Conservation (phyloP, 306 rosid species). For the Fragaria iinumae region DNA sequence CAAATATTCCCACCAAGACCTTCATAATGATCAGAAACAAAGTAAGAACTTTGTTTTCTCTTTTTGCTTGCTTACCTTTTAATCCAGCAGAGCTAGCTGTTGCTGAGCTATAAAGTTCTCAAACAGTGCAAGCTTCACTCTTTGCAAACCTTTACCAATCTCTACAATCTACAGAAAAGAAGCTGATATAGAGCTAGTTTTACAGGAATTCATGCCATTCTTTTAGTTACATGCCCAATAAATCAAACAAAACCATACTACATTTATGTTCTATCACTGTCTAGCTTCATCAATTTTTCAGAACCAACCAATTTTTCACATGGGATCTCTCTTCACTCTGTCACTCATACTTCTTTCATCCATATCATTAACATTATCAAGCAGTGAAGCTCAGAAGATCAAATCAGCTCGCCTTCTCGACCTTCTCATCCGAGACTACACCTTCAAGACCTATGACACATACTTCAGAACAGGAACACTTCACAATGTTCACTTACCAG, state of each 20-base stretch:
- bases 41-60: slow-evolving; percentile 35
- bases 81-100: slow-evolving; percentile 32
- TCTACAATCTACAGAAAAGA: neutral
- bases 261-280: neutral
- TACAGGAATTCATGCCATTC: slow-evolving; percentile 21
- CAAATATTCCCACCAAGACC: slow-evolving; percentile 29
- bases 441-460: slow-evolving; percentile 53
- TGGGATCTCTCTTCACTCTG: slow-evolving; percentile 54
- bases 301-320: slow-evolving; percentile 35
- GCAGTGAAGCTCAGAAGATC: slow-evolving; percentile 45
- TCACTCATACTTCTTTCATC: slow-evolving; percentile 37
- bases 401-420: slow-evolving; percentile 78
- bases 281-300: slow-evolving; percentile 1
- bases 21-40: slow-evolving; percentile 28
- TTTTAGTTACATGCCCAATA: slow-evolving; percentile 23
- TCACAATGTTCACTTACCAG: slow-evolving; percentile 55
- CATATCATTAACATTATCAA: slow-evolving; percentile 29
- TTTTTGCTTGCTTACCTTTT: slow-evolving; percentile 33
- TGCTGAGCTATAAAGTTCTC: slow-evolving; percentile 23
- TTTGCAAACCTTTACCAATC: slow-evolving; percentile 19
- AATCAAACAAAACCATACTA: slow-evolving; percentile 7
- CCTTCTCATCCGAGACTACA: slow-evolving; percentile 75
- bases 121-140: slow-evolving; percentile 29
- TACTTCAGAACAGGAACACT: slow-evolving; percentile 55
- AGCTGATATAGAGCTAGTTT: slow-evolving; percentile 14